Conservation (phyloP, 2,329 filamentous ascomycete genomes). For the Alternaria arborescens region DNA sequence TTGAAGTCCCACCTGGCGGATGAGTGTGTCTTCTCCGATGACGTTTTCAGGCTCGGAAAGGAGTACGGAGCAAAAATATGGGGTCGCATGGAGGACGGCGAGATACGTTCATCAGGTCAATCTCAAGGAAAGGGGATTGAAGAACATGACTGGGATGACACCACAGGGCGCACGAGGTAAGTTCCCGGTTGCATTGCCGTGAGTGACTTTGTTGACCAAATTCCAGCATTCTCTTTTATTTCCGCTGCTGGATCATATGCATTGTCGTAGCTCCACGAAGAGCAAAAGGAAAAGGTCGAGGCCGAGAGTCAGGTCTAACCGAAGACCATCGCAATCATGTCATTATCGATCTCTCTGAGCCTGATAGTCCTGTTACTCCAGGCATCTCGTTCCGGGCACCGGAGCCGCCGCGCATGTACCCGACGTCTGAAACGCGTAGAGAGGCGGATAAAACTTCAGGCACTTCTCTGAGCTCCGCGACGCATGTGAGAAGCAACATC, state of each 20-base stretch:
- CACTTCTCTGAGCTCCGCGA: neutral
- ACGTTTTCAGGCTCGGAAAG: slow-evolving; percentile 8
- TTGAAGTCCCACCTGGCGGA: slow-evolving; percentile 8
- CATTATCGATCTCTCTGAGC: neutral
- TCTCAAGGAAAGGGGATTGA: slow-evolving; percentile 3
- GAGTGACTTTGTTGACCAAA: neutral
- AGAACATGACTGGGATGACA: slow-evolving; percentile 15
- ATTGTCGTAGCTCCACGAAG: slow-evolving; percentile 9
- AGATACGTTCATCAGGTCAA: slow-evolving; percentile 5
- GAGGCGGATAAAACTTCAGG: neutral
- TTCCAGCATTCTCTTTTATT: slow-evolving; percentile 17
- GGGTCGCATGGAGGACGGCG: slow-evolving; percentile 6
- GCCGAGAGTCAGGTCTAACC: neutral
- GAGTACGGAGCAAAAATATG: slow-evolving; percentile 19
- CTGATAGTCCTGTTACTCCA: neutral
- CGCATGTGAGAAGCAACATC: neutral
- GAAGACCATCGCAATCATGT: neutral
- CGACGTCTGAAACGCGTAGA: neutral
- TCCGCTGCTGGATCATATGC: slow-evolving; percentile 24
- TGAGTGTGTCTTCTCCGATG: slow-evolving; percentile 8
- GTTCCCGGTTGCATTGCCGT: neutral
- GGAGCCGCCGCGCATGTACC: slow-evolving; percentile 3
- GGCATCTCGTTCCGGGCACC: neutral
- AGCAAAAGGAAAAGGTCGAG: slow-evolving; percentile 10
- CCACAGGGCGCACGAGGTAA: slow-evolving; percentile 13